Conservation (phyloP, 208 protist genomes). For the Wallacemonas sp. region DNA sequence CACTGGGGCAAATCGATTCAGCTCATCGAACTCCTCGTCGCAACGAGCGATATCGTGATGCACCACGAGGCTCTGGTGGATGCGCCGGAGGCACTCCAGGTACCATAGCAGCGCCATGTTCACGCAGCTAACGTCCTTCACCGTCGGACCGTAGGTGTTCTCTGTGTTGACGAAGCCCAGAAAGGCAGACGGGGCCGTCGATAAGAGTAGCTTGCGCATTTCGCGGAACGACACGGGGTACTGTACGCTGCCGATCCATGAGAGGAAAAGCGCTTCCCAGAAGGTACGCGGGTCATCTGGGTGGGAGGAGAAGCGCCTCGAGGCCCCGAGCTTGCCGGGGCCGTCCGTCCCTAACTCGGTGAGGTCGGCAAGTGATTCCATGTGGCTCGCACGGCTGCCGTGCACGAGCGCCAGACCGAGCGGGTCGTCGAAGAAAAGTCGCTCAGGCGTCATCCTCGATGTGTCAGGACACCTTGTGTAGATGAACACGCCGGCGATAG, state of each 20-base stretch:
- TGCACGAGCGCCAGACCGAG: background rate
- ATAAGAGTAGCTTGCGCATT: conserved; percentile 35
- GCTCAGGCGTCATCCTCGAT: background rate
- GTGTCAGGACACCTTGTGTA: background rate
- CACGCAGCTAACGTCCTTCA: conserved; percentile 24
- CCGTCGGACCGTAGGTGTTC: conserved; percentile 16
- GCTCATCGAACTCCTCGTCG: conserved; percentile 34
- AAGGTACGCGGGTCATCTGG: conserved; percentile 7
- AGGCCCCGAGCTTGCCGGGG: background rate
- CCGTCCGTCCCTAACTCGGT: background rate
- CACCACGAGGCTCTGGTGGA: conserved; percentile 38
- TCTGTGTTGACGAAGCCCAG: conserved; percentile 17
- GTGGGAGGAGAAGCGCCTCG: background rate
- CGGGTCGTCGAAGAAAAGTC: conserved; percentile 7
- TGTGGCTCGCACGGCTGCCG: background rate
- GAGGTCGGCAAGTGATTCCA: background rate
- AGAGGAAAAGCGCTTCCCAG: conserved; percentile 35
- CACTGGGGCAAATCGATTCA: conserved; percentile 22
- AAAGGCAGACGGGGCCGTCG: conserved; percentile 26
- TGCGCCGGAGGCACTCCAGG: conserved; percentile 33
- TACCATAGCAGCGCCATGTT: conserved; percentile 60
- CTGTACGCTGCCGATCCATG: conserved; percentile 27
- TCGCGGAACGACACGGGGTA: conserved; percentile 27
- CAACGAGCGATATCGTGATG: conserved; percentile 42
- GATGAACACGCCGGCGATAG: background rate